phyloP scores from a whole-genome alignment of 768 basidiomycete species.

The Mycena leptocephala region DNA sequence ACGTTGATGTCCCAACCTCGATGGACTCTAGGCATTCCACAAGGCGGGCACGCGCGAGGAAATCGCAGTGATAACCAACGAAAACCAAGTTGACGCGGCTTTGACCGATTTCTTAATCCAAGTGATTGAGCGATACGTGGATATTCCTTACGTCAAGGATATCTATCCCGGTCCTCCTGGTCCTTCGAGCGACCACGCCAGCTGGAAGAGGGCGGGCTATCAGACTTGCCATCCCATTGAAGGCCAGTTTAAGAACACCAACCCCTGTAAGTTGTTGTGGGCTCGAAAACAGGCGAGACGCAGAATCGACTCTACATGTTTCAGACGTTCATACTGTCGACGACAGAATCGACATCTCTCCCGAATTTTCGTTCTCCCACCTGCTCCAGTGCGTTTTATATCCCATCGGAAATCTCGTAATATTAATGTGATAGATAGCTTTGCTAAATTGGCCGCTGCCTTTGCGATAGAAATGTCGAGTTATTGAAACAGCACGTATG shows the following conservation, averaged over 20 bases:
- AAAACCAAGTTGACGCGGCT: conserved; percentile 6
- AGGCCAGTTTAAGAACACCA: conserved; percentile 64
- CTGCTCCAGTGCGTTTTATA: conserved; percentile 62
- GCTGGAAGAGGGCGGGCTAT: conserved; percentile 77
- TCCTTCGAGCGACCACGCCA: conserved; percentile 47
- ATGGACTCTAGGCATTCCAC: conserved; percentile 22
- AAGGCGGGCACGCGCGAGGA: conserved; percentile 28
- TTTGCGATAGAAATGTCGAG: conserved; percentile 65
- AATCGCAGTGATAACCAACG: conserved; percentile 26
- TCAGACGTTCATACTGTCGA: conserved; percentile 59
- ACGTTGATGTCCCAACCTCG: not conserved
- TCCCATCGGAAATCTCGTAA: not conserved
- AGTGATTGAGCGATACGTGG: conserved; percentile 34
- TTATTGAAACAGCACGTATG: too few species aligned
- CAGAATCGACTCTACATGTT: too few species aligned
- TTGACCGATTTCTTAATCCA: conserved; percentile 25
- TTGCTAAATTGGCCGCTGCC: conserved; percentile 57
- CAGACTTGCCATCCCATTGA: conserved; percentile 74
- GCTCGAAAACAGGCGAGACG: too few species aligned
- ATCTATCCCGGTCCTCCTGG: not conserved
- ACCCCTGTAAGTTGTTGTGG: too few species aligned
- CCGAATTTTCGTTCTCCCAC: conserved; percentile 78
- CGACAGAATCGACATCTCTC: conserved; percentile 71
- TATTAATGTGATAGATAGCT: not conserved
- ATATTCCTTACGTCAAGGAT: conserved; percentile 33